These are phyloP conservation scores for Gentiana macrophylla DNA, from an alignment of 257 asterid species.

Conservation along the genomic window DNA sequence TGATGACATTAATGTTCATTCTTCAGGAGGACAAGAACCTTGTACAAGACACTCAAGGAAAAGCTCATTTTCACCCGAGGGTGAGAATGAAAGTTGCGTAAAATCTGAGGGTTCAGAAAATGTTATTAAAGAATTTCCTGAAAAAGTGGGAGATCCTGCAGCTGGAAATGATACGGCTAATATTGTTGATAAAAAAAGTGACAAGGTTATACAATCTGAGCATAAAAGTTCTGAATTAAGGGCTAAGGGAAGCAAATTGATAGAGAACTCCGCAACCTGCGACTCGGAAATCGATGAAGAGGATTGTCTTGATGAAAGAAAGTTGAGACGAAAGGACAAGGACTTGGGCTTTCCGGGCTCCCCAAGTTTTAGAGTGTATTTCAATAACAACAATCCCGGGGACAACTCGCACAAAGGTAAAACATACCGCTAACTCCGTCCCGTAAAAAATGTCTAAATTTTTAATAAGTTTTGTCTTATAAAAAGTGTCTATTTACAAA, in stretches of 20 bases:
- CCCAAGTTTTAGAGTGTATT: conserved; percentile 45
- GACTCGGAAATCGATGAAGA: conserved; percentile 6
- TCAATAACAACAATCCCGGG: conserved; percentile 9
- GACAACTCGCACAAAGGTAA: conserved; percentile 9
- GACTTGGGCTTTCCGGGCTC: conserved; percentile 20
- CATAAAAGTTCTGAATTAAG: neutral
- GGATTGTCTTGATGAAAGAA: conserved; percentile 19
- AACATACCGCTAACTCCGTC: neutral
- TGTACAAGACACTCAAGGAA: neutral
- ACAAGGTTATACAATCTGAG: conserved; percentile 3
- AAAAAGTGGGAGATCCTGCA: conserved; percentile 1
- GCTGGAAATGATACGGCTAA: neutral
- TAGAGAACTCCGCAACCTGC: neutral
- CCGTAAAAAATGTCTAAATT: too few relatives aligned
- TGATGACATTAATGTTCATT: conserved; percentile 1
- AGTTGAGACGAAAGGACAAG: conserved; percentile 14
- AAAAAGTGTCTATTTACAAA: too few relatives aligned
- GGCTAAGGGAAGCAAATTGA: neutral
- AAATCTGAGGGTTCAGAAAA: conserved; percentile 6
- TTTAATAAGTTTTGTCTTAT: too few relatives aligned
- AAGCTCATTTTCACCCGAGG: neutral
- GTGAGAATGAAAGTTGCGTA: conserved; percentile 2
- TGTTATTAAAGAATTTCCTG: neutral
- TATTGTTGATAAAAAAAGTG: conserved; percentile 2
- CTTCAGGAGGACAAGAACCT: too few relatives aligned